Evolutionary conservation across 148 eudicot genomes (phyloP).

Genomic region (Persicaria tinctoria): DNA sequence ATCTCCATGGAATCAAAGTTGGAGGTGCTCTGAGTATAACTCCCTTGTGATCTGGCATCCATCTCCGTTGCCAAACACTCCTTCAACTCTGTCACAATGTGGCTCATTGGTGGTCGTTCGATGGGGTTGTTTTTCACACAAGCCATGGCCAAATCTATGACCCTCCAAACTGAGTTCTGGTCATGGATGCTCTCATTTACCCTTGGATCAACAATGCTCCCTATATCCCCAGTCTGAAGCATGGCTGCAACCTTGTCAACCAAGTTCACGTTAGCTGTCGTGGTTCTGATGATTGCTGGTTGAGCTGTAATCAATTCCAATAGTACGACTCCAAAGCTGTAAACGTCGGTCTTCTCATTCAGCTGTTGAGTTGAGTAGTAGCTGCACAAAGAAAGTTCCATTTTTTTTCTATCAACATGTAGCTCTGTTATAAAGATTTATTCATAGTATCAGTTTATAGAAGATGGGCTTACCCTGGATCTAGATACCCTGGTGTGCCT

Average conservation of each 20-base stretch:
- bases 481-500: slow-evolving; percentile 19
- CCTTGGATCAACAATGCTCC: slow-evolving; percentile 11
- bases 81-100: slow-evolving; percentile 22
- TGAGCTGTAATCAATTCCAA: slow-evolving; percentile 8
- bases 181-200: slow-evolving; percentile 7
- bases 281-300: neutral
- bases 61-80: slow-evolving; percentile 24
- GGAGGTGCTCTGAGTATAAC: neutral
- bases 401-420: neutral
- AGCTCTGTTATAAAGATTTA: neutral
- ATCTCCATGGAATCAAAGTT: slow-evolving; percentile 6
- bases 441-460: neutral
- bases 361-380: slow-evolving; percentile 13
- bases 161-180: slow-evolving; percentile 15
- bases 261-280: neutral
- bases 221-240: slow-evolving; percentile 12
- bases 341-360: slow-evolving; percentile 13
- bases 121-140: neutral
- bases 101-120: slow-evolving; percentile 17
- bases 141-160: slow-evolving; percentile 13
- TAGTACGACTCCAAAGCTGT: slow-evolving; percentile 14
- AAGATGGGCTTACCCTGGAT: slow-evolving; percentile 7
- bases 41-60: slow-evolving; percentile 5
- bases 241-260: slow-evolving; percentile 7
- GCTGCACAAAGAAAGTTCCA: neutral